A percentile compares a stretch with the other conserved stretches of the same genome.
phyloP scores from a whole-genome alignment of 495 filamentous ascomycete genomes.

The Choiromyces venosus region DNA sequence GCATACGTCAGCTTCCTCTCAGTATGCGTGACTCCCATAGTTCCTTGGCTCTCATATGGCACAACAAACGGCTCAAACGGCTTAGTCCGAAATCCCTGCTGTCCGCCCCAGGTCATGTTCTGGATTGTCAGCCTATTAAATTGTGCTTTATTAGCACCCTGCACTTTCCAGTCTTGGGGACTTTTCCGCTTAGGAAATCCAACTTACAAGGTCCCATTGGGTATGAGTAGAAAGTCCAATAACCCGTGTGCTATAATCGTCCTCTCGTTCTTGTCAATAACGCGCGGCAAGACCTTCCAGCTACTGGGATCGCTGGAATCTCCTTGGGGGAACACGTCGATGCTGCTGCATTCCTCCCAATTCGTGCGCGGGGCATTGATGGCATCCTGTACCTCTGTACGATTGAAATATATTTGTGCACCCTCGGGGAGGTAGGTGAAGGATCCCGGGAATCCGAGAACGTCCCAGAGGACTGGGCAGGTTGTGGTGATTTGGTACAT shows the following conservation, averaged over 20 bases:
- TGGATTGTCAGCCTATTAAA: constrained; percentile 56
- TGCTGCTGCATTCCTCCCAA: constrained; percentile 56
- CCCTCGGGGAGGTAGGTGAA: constrained; percentile 51
- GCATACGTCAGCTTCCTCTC: constrained; percentile 66
- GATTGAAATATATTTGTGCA: constrained; percentile 68
- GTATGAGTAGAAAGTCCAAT: constrained; percentile 54
- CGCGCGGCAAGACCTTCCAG: constrained; percentile 54
- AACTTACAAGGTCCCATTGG: constrained; percentile 57
- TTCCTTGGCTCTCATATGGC: constrained; percentile 52
- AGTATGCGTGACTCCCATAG: constrained; percentile 54
- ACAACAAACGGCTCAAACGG: constrained; percentile 60
- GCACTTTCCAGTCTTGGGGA: not conserved
- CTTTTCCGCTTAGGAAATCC: too few relatives aligned
- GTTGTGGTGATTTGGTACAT: constrained; percentile 68
- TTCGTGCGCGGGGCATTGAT: constrained; percentile 61
- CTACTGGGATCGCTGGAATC: constrained; percentile 50
- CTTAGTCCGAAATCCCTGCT: constrained; percentile 58
- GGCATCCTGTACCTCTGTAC: constrained; percentile 66
- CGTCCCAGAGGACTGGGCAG: constrained; percentile 67
- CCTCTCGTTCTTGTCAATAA: constrained; percentile 67
- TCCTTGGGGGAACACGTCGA: constrained; percentile 54
- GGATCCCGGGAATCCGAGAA: constrained; percentile 66
- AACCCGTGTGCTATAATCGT: constrained; percentile 65
- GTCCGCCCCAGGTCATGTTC: constrained; percentile 79
- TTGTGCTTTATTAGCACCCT: not conserved